Conservation (phyloP, 495 filamentous ascomycete genomes). For the Xylaria cubensis region DNA sequence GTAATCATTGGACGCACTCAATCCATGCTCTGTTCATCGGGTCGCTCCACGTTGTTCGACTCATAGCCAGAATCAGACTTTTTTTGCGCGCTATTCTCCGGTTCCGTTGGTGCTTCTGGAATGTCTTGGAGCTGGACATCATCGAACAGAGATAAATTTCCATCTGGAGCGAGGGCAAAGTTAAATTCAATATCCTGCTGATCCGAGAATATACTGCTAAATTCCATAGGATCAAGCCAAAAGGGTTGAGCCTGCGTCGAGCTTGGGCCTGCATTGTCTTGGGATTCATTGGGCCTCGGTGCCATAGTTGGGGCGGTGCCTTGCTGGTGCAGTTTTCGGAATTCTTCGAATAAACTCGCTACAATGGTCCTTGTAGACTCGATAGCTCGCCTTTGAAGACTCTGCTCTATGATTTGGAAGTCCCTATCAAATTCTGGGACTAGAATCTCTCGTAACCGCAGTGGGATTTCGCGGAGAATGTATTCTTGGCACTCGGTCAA, state of each 20-base stretch:
- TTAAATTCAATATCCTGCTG: neutral
- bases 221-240: neutral
- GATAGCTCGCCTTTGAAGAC: neutral
- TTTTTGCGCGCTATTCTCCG: neutral
- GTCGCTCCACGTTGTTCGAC: neutral
- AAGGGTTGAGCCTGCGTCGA: neutral
- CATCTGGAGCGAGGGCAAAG: neutral
- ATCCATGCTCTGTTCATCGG: neutral
- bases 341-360: constrained; percentile 15
- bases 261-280: neutral
- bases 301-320: neutral
- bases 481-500: constrained; percentile 26
- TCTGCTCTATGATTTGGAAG: constrained; percentile 26
- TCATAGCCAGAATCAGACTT: neutral
- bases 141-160: neutral
- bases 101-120: neutral
- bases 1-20: neutral
- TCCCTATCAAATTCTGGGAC: constrained; percentile 22
- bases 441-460: constrained; percentile 20
- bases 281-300: neutral
- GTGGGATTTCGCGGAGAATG: constrained; percentile 24
- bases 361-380: constrained; percentile 1
- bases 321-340: neutral
- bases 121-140: neutral
- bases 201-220: neutral